phyloP scores from a whole-genome alignment of 805 yeast genomes.

The Candida nemodendra region DNA sequence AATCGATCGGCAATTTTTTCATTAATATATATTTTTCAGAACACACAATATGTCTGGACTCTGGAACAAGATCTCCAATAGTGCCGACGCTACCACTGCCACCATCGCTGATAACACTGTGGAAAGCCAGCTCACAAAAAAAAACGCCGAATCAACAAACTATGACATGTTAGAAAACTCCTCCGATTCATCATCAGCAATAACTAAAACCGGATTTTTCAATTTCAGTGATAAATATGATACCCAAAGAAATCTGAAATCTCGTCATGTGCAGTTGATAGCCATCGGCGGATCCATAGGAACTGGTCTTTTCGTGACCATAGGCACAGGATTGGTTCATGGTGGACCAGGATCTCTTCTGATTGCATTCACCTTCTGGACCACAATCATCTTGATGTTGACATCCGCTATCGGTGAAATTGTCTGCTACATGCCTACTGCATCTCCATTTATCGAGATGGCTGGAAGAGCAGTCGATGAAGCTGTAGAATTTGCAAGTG shows the following conservation, averaged over 20 bases:
- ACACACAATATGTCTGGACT: too few relatives aligned
- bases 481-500: slow-evolving; percentile 35
- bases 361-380: slow-evolving; percentile 35
- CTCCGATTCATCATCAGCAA: slow-evolving; percentile 6
- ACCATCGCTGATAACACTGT: too few relatives aligned
- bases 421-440: slow-evolving; percentile 37
- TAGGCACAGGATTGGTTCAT: slow-evolving; percentile 33
- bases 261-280: slow-evolving; percentile 39
- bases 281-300: slow-evolving; percentile 44
- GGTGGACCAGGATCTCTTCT: slow-evolving; percentile 39
- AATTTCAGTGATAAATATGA: slow-evolving; percentile 9
- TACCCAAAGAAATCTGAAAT: slow-evolving; percentile 33
- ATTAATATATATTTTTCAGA: too few relatives aligned
- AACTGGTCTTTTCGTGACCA: slow-evolving; percentile 38
- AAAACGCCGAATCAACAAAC: slow-evolving; percentile 2
- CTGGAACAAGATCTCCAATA: too few relatives aligned
- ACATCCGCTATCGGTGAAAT: slow-evolving; percentile 38
- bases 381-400: slow-evolving; percentile 31
- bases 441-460: slow-evolving; percentile 37
- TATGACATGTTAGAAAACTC: too few relatives aligned
- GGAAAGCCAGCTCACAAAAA: too few relatives aligned
- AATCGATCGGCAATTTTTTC: too few relatives aligned
- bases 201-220: slow-evolving; percentile 11
- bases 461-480: slow-evolving; percentile 40
- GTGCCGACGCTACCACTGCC: too few relatives aligned